These are phyloP conservation scores for Quercus glauca DNA, from an alignment of 306 rosid genomes.

Conservation along the genomic window DNA sequence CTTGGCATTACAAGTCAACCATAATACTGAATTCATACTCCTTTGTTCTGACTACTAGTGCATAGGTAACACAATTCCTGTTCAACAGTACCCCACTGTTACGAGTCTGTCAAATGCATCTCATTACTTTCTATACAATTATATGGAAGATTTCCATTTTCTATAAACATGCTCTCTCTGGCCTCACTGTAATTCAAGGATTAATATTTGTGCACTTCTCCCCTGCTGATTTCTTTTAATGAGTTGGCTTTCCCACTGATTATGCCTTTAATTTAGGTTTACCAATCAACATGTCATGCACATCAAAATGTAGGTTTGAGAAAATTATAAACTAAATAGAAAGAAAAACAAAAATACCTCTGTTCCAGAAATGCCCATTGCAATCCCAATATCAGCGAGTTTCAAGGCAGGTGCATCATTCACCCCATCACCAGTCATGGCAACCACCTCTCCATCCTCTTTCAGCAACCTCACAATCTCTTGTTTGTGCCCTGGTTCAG, in stretches of 20 bases:
- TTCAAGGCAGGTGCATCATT: conserved; percentile 98
- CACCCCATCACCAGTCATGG: conserved; percentile 94
- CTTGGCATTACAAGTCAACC: not conserved
- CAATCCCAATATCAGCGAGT: conserved; percentile 94
- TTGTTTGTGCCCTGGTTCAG: conserved; percentile 95
- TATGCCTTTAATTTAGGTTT: not conserved
- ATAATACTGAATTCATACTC: not conserved
- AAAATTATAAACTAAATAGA: not conserved
- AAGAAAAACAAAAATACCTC: conserved; percentile 54
- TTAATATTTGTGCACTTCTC: not conserved
- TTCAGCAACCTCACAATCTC: conserved; percentile 89
- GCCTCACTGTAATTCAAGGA: not conserved
- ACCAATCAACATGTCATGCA: not conserved
- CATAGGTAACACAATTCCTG: not conserved
- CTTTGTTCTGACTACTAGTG: not conserved
- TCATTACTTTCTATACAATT: not conserved
- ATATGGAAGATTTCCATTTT: not conserved
- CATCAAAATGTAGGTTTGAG: not conserved
- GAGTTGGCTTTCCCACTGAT: not conserved
- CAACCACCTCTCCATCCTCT: conserved; percentile 83
- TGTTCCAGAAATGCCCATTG: conserved; percentile 97
- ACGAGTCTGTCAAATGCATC: not conserved
- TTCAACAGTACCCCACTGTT: not conserved
- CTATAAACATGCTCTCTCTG: not conserved
- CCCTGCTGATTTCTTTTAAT: not conserved